phyloP scores from a whole-genome alignment of 192 early-diverging fungal genomes.

The Ramicandelaber brevisporus region DNA sequence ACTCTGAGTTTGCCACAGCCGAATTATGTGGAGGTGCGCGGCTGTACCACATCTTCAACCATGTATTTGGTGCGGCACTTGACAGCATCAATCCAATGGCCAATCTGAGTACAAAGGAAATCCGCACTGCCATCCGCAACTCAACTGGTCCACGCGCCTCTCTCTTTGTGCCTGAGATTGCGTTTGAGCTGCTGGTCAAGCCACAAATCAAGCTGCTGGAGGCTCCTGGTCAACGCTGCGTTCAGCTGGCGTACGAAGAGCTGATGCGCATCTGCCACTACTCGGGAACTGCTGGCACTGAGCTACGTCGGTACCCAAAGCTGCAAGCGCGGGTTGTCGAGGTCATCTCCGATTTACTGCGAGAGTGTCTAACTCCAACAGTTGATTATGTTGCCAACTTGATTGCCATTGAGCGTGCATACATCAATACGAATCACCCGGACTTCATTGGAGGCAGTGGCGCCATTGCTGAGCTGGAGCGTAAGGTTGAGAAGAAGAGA shows the following conservation, averaged over 20 bases:
- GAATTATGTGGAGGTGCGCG: slow-evolving; percentile 60
- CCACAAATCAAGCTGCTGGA: slow-evolving; percentile 54
- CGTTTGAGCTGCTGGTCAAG: slow-evolving; percentile 59
- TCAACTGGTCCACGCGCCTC: slow-evolving; percentile 53
- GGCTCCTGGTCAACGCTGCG: slow-evolving; percentile 48
- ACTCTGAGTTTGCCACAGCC: slow-evolving; percentile 41
- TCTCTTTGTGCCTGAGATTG: slow-evolving; percentile 63
- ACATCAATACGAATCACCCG: slow-evolving; percentile 69
- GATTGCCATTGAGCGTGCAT: slow-evolving; percentile 54
- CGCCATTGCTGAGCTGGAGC: slow-evolving; percentile 44
- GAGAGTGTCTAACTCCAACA: slow-evolving; percentile 45
- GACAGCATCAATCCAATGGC: slow-evolving; percentile 44
- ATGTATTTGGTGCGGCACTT: slow-evolving; percentile 44
- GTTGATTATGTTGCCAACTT: slow-evolving; percentile 50
- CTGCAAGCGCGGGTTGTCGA: slow-evolving; percentile 46
- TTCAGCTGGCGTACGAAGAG: slow-evolving; percentile 62
- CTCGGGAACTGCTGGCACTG: slow-evolving; percentile 48
- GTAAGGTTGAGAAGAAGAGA: slow-evolving; percentile 33
- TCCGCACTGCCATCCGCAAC: slow-evolving; percentile 61
- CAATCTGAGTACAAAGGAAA: slow-evolving; percentile 40
- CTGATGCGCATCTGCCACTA: slow-evolving; percentile 53
- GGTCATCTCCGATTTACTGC: slow-evolving; percentile 49
- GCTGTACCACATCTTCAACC: slow-evolving; percentile 63
- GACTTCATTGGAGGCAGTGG: slow-evolving; percentile 59
- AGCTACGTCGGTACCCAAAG: slow-evolving; percentile 48